Evolutionary conservation across 2,329 filamentous ascomycete genomes (phyloP).

Genomic region (Fusarium torulosum): DNA sequence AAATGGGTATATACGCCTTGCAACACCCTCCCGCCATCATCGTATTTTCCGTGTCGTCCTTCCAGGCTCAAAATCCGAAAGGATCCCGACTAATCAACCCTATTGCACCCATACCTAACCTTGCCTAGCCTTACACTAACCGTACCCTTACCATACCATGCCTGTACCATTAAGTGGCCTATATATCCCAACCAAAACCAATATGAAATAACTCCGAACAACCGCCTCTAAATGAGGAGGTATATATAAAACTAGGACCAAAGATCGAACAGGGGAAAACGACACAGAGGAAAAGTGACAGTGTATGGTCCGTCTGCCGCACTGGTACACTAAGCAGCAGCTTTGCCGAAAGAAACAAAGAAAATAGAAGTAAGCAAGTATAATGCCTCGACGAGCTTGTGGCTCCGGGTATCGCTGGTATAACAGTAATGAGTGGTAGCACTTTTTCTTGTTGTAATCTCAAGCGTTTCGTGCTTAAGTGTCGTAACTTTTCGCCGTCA

Average conservation of each 20-base stretch:
- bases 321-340: conserved; percentile 33
- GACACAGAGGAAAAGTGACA: conserved; percentile 23
- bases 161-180: conserved; percentile 41
- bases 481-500: conserved; percentile 47
- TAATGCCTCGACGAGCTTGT: conserved; percentile 39
- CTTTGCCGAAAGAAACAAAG: conserved; percentile 25
- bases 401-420: conserved; percentile 20
- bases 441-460: conserved; percentile 28
- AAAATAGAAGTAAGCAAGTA: conserved; percentile 30
- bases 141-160: conserved; percentile 1
- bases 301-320: conserved; percentile 29
- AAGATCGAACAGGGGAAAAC: conserved; percentile 21
- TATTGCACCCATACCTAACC: conserved; percentile 15
- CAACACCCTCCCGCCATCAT: conserved; percentile 40
- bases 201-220: conserved; percentile 32
- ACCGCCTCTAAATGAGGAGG: conserved; percentile 16
- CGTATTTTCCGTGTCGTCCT: conserved; percentile 17
- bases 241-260: conserved; percentile 32
- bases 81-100: conserved; percentile 20
- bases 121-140: conserved; percentile 1
- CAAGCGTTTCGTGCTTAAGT: conserved; percentile 28
- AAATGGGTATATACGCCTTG: conserved; percentile 53
- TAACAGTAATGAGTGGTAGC: conserved; percentile 17
- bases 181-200: conserved; percentile 32
- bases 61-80: conserved; percentile 23